These are phyloP conservation scores for Moniliophthora roreri DNA, from an alignment of 1,284 basidiomycete species.

Conservation along the genomic window DNA sequence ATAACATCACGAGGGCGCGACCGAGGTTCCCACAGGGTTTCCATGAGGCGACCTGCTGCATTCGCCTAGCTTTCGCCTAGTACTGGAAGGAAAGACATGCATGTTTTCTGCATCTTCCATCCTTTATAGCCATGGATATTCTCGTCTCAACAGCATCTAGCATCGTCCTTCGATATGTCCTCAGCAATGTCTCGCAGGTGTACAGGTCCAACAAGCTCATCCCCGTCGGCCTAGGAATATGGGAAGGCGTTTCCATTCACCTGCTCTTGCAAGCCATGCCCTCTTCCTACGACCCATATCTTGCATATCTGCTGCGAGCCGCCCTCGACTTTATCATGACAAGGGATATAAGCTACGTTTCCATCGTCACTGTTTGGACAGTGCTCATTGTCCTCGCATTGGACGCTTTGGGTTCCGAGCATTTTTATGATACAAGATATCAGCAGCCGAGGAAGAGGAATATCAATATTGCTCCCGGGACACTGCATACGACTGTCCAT, in stretches of 20 bases:
- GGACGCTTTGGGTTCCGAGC: conserved; percentile 26
- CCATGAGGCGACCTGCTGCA: too few relatives aligned
- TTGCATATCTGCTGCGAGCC: conserved; percentile 39
- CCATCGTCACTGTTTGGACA: conserved; percentile 35
- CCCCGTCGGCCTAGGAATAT: conserved; percentile 36
- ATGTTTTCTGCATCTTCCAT: conserved; percentile 10
- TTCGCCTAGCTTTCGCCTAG: too few relatives aligned
- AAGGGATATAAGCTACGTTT: conserved; percentile 26
- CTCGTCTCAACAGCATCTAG: conserved; percentile 37
- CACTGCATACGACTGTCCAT: neutral
- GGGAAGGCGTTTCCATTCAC: conserved; percentile 40
- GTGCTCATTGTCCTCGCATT: conserved; percentile 31
- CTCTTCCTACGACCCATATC: conserved; percentile 34
- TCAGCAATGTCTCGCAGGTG: conserved; percentile 3
- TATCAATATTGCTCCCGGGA: neutral
- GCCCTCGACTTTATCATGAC: conserved; percentile 36
- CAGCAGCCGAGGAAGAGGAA: conserved; percentile 17
- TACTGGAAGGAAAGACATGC: neutral
- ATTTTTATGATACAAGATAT: conserved; percentile 22
- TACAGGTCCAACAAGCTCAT: conserved; percentile 20
- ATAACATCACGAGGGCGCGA: too few relatives aligned
- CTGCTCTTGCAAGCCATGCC: conserved; percentile 27
- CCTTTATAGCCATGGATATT: conserved; percentile 39
- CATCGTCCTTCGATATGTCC: conserved; percentile 35
- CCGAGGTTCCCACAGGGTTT: neutral